phyloP scores from a whole-genome alignment of 441 rosid species.

The Syzygium syzygioides region DNA sequence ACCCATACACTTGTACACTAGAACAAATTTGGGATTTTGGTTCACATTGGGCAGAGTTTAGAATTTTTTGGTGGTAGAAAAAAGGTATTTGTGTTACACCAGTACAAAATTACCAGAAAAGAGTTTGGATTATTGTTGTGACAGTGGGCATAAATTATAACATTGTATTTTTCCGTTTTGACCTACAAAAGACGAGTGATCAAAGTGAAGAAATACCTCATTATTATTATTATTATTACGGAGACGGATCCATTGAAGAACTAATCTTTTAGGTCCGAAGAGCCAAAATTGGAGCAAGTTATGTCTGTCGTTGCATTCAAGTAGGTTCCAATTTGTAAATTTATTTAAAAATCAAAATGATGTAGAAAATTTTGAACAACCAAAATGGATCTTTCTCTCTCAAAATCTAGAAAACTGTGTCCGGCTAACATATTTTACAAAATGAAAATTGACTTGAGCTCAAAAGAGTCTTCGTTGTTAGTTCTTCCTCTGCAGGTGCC shows the following conservation, averaged over 20 bases:
- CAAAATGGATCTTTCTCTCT: not conserved
- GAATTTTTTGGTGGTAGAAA: fast-evolving
- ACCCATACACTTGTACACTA: not conserved
- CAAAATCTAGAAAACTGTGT: not conserved
- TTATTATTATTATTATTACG: no score
- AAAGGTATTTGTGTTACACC: no score
- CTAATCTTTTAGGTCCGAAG: not conserved
- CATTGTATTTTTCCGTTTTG: not conserved
- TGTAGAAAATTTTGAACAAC: not conserved
- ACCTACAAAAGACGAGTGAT: not conserved
- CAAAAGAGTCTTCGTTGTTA: not conserved
- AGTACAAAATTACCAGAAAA: no score
- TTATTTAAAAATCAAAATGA: no score
- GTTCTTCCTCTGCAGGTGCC: no score
- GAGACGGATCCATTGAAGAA: not conserved
- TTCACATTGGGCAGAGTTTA: not conserved
- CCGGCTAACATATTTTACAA: not conserved
- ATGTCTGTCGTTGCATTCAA: not conserved
- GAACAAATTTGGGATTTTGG: not conserved
- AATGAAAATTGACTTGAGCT: not conserved
- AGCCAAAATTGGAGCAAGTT: not conserved
- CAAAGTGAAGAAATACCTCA: not conserved
- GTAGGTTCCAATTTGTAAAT: not conserved
- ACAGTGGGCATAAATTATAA: not conserved
- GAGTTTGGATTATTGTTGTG: not conserved